phyloP scores from a whole-genome alignment of 345 rosid species.

The Populus alba region DNA sequence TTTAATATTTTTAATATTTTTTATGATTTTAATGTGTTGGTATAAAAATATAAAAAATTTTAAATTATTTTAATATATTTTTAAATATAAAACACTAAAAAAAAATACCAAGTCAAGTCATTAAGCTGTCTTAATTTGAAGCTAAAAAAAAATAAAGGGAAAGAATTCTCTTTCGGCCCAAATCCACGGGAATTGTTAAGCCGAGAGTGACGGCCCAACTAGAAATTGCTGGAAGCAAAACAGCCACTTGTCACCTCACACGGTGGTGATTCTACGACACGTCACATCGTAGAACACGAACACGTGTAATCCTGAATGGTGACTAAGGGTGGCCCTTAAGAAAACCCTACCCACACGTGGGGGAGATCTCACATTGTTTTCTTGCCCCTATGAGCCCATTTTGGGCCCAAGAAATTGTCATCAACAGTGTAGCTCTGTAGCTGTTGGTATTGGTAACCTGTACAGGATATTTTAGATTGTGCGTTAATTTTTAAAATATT shows the following conservation, averaged over 20 bases:
- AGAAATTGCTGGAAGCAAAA: not conserved
- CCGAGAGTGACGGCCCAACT: conserved; percentile 20
- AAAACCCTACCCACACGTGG: conserved; percentile 53
- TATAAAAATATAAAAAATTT: too few relatives aligned
- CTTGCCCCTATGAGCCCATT: conserved; percentile 7
- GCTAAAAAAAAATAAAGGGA: not conserved
- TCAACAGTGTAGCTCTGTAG: not conserved
- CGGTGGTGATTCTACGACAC: conserved; percentile 13
- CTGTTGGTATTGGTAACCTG: not conserved
- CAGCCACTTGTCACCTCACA: conserved; percentile 21
- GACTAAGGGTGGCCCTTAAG: conserved; percentile 20
- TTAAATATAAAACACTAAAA: too few relatives aligned
- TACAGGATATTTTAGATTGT: too few relatives aligned
- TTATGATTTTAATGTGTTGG: too few relatives aligned
- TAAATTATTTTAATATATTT: too few relatives aligned
- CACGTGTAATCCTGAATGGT: conserved; percentile 34
- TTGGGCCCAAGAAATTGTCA: conserved; percentile 18
- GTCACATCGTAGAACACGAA: conserved; percentile 13
- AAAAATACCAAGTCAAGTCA: too few relatives aligned
- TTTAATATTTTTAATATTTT: too few relatives aligned
- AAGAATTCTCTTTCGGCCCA: conserved; percentile 17
- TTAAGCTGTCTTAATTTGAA: not conserved
- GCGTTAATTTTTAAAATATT: too few relatives aligned
- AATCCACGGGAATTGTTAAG: conserved; percentile 36
- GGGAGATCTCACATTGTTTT: conserved; percentile 25